Base-by-base conservation (phyloP, 805 yeast genomes). In the Kodamaea hsintzibuensis region DNA sequence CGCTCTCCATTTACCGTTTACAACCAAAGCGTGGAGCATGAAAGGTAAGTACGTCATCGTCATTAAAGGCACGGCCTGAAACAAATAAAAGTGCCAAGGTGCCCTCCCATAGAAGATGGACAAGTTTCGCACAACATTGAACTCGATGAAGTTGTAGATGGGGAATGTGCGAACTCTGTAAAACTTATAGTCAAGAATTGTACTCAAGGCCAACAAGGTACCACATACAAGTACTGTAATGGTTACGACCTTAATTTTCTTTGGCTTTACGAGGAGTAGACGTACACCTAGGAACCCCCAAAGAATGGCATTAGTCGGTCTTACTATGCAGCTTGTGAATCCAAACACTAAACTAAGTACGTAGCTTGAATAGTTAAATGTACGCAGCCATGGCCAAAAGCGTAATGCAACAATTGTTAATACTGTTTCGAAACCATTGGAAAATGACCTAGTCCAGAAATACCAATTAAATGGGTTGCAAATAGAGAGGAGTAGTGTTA, bases 31-130 rank as follows among this genome's bases (percentile, higher is more conserved):
- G 19, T 18, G 33, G 39, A 45, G 17, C 18, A 38, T 33, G 27
- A 57, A 47, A 0, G 97, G 96, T 1, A 88, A 56, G 58, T 80
- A 84, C 2, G 85, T 81, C 64, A 89, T 79, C 50, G 88, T 67
- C 48, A 92, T 68, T 8, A 93, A 72, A 0, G 99, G 99, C 0
- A 95, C 55, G 7, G 89, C 96, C 70, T 95, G 97, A 6, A 81
- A 66, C 2, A 93, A 38, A 68, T 95, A 95, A 72, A 92, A 95
- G 65, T 88, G 89, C 84, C 91, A 80, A 16, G 96, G 88, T 16
- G 95, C 84, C 0, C 78, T 73, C 0, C 99, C 99, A 69, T 95
- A 95, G 62, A 92, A 91, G 3, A 82, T 76, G 2, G 96, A 86
- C 16, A 90, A 73, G 17, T 89, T 84, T 44, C 83, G 82, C 12